These are phyloP conservation scores for Gymnopus androsaceus DNA, from an alignment of 1,284 basidiomycete species.

Conservation along the genomic window DNA sequence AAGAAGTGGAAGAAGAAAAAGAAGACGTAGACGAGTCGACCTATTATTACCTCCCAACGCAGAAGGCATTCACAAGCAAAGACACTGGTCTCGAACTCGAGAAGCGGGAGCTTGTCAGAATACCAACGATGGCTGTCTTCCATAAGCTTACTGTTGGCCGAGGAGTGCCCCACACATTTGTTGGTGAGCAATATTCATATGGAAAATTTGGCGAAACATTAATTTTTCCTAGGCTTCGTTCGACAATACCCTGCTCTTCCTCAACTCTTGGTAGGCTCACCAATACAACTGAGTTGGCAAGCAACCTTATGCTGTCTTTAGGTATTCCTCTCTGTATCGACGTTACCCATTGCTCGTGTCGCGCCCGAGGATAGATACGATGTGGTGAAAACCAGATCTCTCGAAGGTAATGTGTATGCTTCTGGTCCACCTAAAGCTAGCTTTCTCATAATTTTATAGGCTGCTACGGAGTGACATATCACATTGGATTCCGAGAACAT, in stretches of 20 bases:
- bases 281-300: neutral
- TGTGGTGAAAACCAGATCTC: slow-evolving; percentile 52
- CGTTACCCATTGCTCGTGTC: slow-evolving; percentile 51
- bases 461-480: slow-evolving; percentile 63
- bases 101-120: slow-evolving; percentile 41
- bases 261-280: slow-evolving; percentile 47
- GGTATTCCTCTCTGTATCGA: slow-evolving; percentile 62
- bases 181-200: slow-evolving; percentile 34
- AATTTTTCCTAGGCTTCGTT: slow-evolving; percentile 40
- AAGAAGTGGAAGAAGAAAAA: slow-evolving; percentile 21
- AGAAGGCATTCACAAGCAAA: slow-evolving; percentile 15
- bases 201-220: too few species aligned
- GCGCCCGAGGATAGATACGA: slow-evolving; percentile 49
- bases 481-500: slow-evolving; percentile 62
- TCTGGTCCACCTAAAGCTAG: neutral
- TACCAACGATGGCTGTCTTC: slow-evolving; percentile 58
- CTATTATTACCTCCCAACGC: slow-evolving; percentile 11
- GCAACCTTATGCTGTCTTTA: slow-evolving; percentile 20
- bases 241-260: slow-evolving; percentile 64
- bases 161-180: slow-evolving; percentile 62
- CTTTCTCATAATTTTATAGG: slow-evolving; percentile 32
- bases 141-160: slow-evolving; percentile 53
- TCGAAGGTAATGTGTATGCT: slow-evolving; percentile 40
- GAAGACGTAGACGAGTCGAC: slow-evolving; percentile 9
- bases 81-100: slow-evolving; percentile 20